Base-by-base conservation (phyloP, 2,329 filamentous ascomycete genomes). In the Curvularia verruculosa region DNA sequence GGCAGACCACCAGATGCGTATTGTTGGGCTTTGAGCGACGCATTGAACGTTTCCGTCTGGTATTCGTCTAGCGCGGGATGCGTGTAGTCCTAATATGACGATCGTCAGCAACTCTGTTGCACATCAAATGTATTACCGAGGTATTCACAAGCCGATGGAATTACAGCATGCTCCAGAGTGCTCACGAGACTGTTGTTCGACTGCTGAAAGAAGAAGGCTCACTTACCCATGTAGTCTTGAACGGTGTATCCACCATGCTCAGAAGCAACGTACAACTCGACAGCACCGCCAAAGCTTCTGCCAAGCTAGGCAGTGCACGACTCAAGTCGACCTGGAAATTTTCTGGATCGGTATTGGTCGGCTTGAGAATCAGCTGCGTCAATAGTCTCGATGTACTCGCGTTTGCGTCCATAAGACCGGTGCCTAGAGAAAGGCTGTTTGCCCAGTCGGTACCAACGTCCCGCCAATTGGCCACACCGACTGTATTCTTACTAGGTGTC, bases 211-310 rank as follows among this genome's bases (percentile, higher is more conserved):
- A 13, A 18, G 24, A 52, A 12, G 44, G n/a, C 12, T 2, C 24
- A 64, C 70, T 43, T 58, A 76, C 74, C 73, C 72, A 82, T 44
- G 71, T 75, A 28, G 85, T 83, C 0, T 81, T 78, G 66, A 89
- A 91, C 0, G 88, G 87, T 0, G 87, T 78, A 54, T 85, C 81
- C 8, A 84, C 75, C 2, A 86, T 77, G 8, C 84, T 82, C 41
- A 87, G 79, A 8, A 92, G 81, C 0, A 92, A 73, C 0, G 89
- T 91, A 34, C 84, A 87, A 3, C 86, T 85, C 0, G 85, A 83
- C 65, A 92, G 82, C 0, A 91, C 89, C 0, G 90, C 89, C 0
- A 95, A 72, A 0, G 88, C 87, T 74, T 95, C 91, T 0, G 86
- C 87, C n/a, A 90, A 81, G 2, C 87, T 90, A 0, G 91, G 91